Evolutionary conservation across 2,329 filamentous ascomycete species (phyloP).

Genomic region (Verticillium isaacii): DNA sequence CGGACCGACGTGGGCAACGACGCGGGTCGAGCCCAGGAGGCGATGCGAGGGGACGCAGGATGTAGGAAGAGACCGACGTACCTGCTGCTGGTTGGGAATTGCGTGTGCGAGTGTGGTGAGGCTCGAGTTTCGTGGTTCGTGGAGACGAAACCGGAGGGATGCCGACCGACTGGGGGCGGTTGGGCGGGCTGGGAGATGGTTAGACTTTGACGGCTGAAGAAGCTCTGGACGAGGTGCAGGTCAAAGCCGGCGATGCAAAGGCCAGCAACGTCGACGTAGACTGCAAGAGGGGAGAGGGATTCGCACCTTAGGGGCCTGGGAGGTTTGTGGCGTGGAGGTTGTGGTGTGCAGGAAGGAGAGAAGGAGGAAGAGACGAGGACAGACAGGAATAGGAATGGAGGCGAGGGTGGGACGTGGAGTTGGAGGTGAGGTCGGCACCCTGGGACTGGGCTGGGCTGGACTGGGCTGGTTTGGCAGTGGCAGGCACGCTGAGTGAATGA

Average conservation of each 20-base stretch:
- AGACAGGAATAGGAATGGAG: neutral
- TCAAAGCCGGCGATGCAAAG: neutral
- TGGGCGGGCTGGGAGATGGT: neutral
- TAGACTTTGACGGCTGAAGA: neutral
- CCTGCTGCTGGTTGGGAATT: neutral
- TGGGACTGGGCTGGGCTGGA: slow-evolving; percentile 5
- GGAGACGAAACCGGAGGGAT: neutral
- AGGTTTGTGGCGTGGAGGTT: slow-evolving; percentile 10
- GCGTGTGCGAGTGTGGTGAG: neutral
- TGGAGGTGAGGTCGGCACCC: slow-evolving; percentile 2
- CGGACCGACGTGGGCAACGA: neutral
- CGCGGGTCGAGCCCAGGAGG: neutral
- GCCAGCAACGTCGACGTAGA: neutral
- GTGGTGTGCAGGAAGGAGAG: slow-evolving; percentile 10
- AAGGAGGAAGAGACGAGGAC: neutral
- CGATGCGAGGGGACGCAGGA: neutral
- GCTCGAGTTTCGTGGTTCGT: neutral
- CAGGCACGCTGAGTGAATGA: neutral
- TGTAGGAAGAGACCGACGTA: neutral
- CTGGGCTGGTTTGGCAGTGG: neutral
- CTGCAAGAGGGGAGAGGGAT: neutral
- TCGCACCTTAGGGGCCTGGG: slow-evolving; percentile 9
- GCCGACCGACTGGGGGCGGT: neutral
- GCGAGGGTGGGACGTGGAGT: neutral
- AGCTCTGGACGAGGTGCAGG: neutral